These are phyloP conservation scores for Fusarium aywerte DNA, from an alignment of 2,329 filamentous ascomycete species.

Conservation along the genomic window DNA sequence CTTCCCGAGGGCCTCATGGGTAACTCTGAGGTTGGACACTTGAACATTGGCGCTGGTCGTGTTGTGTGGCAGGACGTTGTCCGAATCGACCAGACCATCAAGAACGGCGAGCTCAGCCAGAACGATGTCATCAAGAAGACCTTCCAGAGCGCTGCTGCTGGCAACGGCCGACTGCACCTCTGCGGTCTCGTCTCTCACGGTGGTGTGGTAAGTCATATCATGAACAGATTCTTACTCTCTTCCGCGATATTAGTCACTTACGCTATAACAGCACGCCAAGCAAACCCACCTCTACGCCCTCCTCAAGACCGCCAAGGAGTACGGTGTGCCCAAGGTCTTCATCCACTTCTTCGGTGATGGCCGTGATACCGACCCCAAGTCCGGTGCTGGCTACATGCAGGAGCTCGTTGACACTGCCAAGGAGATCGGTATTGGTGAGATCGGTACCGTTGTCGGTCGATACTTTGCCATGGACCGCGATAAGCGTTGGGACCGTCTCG, in stretches of 20 bases:
- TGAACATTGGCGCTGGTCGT: slow-evolving; percentile 97
- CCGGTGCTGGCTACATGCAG: slow-evolving; percentile 86
- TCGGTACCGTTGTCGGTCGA: slow-evolving; percentile 92
- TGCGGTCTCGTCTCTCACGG: slow-evolving; percentile 94
- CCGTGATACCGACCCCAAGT: slow-evolving; percentile 97
- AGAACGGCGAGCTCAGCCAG: slow-evolving; percentile 81
- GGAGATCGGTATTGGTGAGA: slow-evolving; percentile 86
- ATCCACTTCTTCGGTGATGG: slow-evolving; percentile 99
- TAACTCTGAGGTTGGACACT: slow-evolving; percentile 97
- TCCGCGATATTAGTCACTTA: slow-evolving; percentile 11
- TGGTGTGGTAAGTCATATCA: slow-evolving; percentile 73
- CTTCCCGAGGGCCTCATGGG: slow-evolving; percentile 98
- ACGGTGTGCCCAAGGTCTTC: slow-evolving; percentile 88
- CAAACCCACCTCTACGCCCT: slow-evolving; percentile 92
- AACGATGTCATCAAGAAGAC: slow-evolving; percentile 80
- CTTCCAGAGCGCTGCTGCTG: slow-evolving; percentile 82
- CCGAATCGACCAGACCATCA: slow-evolving; percentile 92
- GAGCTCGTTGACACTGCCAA: slow-evolving; percentile 82
- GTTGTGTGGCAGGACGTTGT: slow-evolving; percentile 99
- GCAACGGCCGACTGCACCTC: slow-evolving; percentile 92
- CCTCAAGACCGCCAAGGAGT: slow-evolving; percentile 88
- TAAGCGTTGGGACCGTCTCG: slow-evolving; percentile 97
- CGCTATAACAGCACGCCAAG: slow-evolving; percentile 78
- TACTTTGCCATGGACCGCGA: slow-evolving; percentile 99
- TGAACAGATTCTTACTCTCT: background rate